These are phyloP conservation scores for Suhomyces xylopsoci DNA, from an alignment of 805 yeast genomes.

Conservation along the genomic window DNA sequence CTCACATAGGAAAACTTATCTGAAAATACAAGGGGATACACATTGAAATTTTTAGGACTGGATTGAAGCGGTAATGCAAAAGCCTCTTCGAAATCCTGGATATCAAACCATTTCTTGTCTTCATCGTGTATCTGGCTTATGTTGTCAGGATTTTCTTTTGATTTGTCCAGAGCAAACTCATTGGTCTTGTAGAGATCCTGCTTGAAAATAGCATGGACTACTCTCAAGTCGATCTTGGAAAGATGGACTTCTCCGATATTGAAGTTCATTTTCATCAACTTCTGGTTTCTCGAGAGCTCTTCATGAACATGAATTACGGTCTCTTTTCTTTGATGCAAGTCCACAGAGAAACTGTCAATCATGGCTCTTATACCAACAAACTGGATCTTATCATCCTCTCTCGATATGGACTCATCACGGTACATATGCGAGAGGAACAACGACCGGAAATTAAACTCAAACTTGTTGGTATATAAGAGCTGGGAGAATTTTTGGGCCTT, in stretches of 20 bases:
- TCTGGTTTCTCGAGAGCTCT: conserved; percentile 45
- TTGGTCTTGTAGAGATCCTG: conserved; percentile 22
- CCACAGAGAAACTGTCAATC: conserved; percentile 36
- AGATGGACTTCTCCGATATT: conserved; percentile 62
- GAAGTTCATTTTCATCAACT: conserved; percentile 56
- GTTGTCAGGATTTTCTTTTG: conserved; percentile 5
- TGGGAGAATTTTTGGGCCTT: conserved; percentile 68
- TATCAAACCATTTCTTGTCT: conserved; percentile 61
- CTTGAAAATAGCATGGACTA: conserved; percentile 47
- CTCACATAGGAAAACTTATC: conserved; percentile 69
- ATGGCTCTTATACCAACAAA: conserved; percentile 65
- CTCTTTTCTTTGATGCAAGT: conserved; percentile 42
- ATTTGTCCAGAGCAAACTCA: not conserved
- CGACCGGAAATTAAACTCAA: conserved; percentile 69
- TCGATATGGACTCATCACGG: conserved; percentile 43
- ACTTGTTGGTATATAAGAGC: conserved; percentile 74
- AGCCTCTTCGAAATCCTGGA: conserved; percentile 59
- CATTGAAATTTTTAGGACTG: conserved; percentile 41
- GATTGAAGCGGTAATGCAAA: conserved; percentile 38
- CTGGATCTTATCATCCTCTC: conserved; percentile 44
- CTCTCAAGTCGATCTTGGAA: conserved; percentile 56
- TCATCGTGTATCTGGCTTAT: conserved; percentile 46
- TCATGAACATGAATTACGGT: conserved; percentile 36
- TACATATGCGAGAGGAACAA: conserved; percentile 73
- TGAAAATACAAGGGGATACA: conserved; percentile 62